These are phyloP conservation scores for Pterula multifida DNA, from an alignment of 1,284 basidiomycete genomes.

Conservation along the genomic window DNA sequence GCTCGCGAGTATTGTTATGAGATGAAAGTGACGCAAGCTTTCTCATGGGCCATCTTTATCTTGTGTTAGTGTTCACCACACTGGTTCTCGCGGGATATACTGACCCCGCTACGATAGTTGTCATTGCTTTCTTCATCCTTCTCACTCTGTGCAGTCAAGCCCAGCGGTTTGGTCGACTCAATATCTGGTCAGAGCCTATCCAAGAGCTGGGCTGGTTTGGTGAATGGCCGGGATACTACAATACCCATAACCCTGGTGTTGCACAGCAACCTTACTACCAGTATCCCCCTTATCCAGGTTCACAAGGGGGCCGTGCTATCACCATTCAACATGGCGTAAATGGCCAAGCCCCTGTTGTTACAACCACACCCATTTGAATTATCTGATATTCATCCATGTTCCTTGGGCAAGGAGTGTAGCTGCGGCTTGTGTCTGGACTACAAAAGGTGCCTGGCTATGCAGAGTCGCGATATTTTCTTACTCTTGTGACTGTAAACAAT, in stretches of 20 bases:
- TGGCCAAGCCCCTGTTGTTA: conserved; percentile 48
- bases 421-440: neutral
- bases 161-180: conserved; percentile 25
- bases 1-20: conserved; percentile 53
- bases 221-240: conserved; percentile 37
- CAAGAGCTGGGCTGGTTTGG: conserved; percentile 38
- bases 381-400: conserved; percentile 14
- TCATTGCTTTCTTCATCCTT: conserved; percentile 26
- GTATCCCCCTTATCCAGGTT: conserved; percentile 13
- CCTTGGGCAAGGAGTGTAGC: conserved; percentile 1
- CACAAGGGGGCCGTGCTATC: conserved; percentile 41
- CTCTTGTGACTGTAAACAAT: neutral
- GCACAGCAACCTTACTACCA: conserved; percentile 11
- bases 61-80: conserved; percentile 23
- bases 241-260: conserved; percentile 15
- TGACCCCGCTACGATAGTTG: neutral
- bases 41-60: conserved; percentile 62
- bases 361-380: conserved; percentile 36
- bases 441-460: neutral
- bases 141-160: conserved; percentile 25
- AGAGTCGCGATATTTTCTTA: neutral
- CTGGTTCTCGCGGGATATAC: neutral
- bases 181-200: conserved; percentile 31
- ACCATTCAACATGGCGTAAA: conserved; percentile 56
- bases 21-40: conserved; percentile 65